Conservation (phyloP, 192 early-diverging fungal genomes). For the Backusella mclennaniae region DNA sequence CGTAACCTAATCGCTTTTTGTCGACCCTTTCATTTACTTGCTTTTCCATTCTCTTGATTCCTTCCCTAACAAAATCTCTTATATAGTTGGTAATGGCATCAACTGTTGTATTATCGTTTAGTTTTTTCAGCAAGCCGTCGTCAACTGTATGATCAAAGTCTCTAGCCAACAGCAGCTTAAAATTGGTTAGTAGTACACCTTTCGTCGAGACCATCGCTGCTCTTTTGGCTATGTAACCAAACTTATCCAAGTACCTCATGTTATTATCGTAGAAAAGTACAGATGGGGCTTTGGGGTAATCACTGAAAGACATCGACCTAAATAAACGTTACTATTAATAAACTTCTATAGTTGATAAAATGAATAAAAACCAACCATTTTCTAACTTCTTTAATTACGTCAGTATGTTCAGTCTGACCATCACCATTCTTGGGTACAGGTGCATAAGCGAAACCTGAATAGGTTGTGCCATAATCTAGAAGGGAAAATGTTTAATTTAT, state of each 20-base stretch:
- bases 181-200: conserved; percentile 34
- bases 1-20: conserved; percentile 31
- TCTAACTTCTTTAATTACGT: conserved; percentile 23
- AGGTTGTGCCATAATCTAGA: conserved; percentile 40
- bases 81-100: conserved; percentile 51
- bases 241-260: conserved; percentile 38
- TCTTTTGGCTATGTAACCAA: too few relatives aligned
- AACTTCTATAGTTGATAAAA: neutral
- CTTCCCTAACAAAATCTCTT: conserved; percentile 37
- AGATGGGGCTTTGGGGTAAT: conserved; percentile 45
- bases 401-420: conserved; percentile 33
- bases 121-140: neutral
- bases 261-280: conserved; percentile 45
- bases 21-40: conserved; percentile 28
- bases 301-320: too few relatives aligned
- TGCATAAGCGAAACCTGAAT: conserved; percentile 48
- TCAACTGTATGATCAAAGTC: neutral
- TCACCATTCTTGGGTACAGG: conserved; percentile 35
- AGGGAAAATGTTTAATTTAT: neutral
- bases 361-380: neutral
- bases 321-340: neutral
- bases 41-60: conserved; percentile 40
- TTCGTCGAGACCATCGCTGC: too few relatives aligned
- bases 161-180: neutral
- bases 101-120: conserved; percentile 11